phyloP scores from a whole-genome alignment of 495 filamentous ascomycete genomes.

The Patellaria atrata region DNA sequence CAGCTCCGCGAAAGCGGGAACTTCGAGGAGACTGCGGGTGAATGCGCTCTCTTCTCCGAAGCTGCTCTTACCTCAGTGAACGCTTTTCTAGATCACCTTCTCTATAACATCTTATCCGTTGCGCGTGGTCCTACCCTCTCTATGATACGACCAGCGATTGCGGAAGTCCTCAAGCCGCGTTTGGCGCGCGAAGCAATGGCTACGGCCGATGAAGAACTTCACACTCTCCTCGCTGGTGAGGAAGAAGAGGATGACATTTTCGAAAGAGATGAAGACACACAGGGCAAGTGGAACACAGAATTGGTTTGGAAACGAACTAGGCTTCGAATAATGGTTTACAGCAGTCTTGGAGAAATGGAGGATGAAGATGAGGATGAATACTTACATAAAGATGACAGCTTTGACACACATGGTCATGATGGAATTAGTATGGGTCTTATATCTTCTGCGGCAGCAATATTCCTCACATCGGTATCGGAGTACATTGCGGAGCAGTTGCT shows the following conservation, averaged over 20 bases:
- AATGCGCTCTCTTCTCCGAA: conserved; percentile 53
- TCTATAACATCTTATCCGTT: conserved; percentile 71
- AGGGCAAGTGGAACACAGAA: conserved; percentile 87
- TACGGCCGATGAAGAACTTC: conserved; percentile 80
- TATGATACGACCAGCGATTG: conserved; percentile 65
- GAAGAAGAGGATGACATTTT: conserved; percentile 53
- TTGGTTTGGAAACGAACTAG: conserved; percentile 82
- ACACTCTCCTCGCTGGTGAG: conserved; percentile 68
- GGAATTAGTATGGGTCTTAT: conserved; percentile 41
- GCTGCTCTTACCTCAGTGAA: conserved; percentile 72
- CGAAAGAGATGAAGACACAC: too few relatives aligned
- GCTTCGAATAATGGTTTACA: conserved; percentile 95
- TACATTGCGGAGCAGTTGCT: conserved; percentile 86
- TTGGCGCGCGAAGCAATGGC: conserved; percentile 77
- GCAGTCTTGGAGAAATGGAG: conserved; percentile 89
- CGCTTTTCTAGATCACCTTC: conserved; percentile 80
- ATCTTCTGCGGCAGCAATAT: conserved; percentile 86
- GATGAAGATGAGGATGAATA: conserved; percentile 90
- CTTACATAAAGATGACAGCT: conserved; percentile 52
- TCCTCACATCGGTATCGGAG: conserved; percentile 87
- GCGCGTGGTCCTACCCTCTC: conserved; percentile 71
- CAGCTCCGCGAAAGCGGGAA: conserved; percentile 46
- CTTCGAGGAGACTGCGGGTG: conserved; percentile 36
- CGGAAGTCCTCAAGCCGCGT: conserved; percentile 75
- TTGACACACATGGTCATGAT: conserved; percentile 31